Evolutionary conservation across 768 basidiomycete genomes (phyloP).

Genomic region (Leccinum truebloodii): DNA sequence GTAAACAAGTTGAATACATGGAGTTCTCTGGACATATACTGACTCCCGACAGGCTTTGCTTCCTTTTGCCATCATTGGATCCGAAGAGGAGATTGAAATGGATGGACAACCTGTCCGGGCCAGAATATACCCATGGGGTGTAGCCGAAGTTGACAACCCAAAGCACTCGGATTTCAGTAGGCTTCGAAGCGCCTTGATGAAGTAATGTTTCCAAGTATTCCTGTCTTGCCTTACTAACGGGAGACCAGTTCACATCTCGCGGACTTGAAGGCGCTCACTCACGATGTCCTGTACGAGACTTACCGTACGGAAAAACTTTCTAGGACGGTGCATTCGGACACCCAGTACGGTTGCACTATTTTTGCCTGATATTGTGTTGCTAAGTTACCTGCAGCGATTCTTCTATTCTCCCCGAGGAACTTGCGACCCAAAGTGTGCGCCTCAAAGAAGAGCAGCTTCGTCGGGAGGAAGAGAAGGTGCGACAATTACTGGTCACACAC

Average conservation of each 20-base stretch:
- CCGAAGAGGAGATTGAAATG: slow-evolving; percentile 94
- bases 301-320: slow-evolving; percentile 98
- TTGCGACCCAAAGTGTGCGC: slow-evolving; percentile 94
- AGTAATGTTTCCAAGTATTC: slow-evolving; percentile 47
- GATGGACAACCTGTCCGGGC: slow-evolving; percentile 91
- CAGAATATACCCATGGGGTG: slow-evolving; percentile 97
- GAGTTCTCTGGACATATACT: slow-evolving; percentile 4
- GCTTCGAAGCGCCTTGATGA: slow-evolving; percentile 86
- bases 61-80: slow-evolving; percentile 97
- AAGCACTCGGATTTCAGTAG: slow-evolving; percentile 98
- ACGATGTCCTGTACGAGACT: slow-evolving; percentile 93
- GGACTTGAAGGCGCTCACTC: slow-evolving; percentile 91
- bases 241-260: slow-evolving; percentile 80
- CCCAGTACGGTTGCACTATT: slow-evolving; percentile 48
- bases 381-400: slow-evolving; percentile 59
- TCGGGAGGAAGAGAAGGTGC: slow-evolving; percentile 92
- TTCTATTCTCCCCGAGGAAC: slow-evolving; percentile 92
- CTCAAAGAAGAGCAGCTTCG: slow-evolving; percentile 99
- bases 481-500: slow-evolving; percentile 6
- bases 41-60: slow-evolving; percentile 64
- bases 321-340: slow-evolving; percentile 79
- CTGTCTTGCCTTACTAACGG: slow-evolving; percentile 12
- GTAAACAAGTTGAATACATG: slow-evolving; percentile 43
- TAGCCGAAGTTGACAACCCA: slow-evolving; percentile 99
- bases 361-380: slow-evolving; percentile 12